phyloP scores from a whole-genome alignment of 305 asterid genomes.

The Fraxinus sp. region DNA sequence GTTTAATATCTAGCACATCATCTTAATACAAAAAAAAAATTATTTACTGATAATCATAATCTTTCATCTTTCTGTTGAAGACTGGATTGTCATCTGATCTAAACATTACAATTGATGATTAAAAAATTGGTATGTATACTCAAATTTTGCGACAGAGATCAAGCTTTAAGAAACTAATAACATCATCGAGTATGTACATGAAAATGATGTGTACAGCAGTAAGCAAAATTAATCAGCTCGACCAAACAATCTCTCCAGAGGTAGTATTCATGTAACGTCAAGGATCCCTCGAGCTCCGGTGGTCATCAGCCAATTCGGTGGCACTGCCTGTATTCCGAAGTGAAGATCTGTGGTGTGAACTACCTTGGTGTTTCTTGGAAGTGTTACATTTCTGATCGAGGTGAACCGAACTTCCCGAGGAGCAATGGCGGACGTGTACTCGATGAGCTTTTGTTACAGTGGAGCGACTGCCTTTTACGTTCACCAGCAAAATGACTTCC shows the following conservation, averaged over 20 bases:
- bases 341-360: slow-evolving; percentile 45
- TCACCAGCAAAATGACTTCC: slow-evolving; percentile 64
- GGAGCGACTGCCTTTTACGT: slow-evolving; percentile 58
- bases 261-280: background rate
- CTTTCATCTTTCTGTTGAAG: background rate
- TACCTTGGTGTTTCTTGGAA: slow-evolving; percentile 48
- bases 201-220: slow-evolving; percentile 21
- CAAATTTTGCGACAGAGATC: background rate
- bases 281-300: background rate
- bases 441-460: slow-evolving; percentile 46
- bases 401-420: slow-evolving; percentile 30
- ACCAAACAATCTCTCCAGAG: background rate
- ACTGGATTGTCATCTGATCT: background rate
- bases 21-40: background rate
- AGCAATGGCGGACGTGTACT: slow-evolving; percentile 51
- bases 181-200: slow-evolving; percentile 34
- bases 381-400: slow-evolving; percentile 41
- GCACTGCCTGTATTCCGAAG: slow-evolving; percentile 25
- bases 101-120: background rate
- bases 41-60: background rate
- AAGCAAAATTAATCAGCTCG: slow-evolving; percentile 10
- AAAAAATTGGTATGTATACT: background rate
- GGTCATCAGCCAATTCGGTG: slow-evolving; percentile 22
- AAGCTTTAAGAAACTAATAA: background rate
- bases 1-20: background rate